Conservation (phyloP, 371 early-diverging fungal genomes). For the Saksenaea vasiformis region DNA sequence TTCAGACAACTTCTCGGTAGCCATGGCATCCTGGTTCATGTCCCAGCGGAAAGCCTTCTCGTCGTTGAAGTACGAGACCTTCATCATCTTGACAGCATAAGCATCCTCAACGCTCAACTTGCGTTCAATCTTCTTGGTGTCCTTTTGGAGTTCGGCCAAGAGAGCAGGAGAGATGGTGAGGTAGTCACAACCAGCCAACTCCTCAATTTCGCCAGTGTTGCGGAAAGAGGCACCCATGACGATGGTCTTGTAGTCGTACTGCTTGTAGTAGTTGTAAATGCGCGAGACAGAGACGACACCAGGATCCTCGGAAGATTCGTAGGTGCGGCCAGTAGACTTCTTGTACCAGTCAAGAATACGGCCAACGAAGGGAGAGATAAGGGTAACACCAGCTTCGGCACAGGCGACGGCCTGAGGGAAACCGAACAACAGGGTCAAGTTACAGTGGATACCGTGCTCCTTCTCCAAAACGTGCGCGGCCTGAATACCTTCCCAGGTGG, state of each 20-base stretch:
- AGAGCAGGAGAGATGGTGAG: slow-evolving; percentile 94
- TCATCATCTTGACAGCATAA: slow-evolving; percentile 36
- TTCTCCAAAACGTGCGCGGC: slow-evolving; percentile 93
- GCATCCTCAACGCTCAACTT: slow-evolving; percentile 75
- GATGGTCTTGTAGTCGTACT: slow-evolving; percentile 94
- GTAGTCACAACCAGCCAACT: slow-evolving; percentile 96
- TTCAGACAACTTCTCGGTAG: slow-evolving; percentile 95
- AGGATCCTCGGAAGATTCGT: slow-evolving; percentile 78
- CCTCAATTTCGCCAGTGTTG: slow-evolving; percentile 93
- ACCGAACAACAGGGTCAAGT: slow-evolving; percentile 95
- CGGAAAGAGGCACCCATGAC: slow-evolving; percentile 99
- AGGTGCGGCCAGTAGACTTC: slow-evolving; percentile 80
- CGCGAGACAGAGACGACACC: slow-evolving; percentile 90
- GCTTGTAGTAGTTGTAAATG: slow-evolving; percentile 99
- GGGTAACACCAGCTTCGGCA: slow-evolving; percentile 95
- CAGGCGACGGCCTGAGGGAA: slow-evolving; percentile 96
- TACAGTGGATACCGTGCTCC: slow-evolving; percentile 94
- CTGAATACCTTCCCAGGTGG: slow-evolving; percentile 98
- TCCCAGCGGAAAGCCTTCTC: slow-evolving; percentile 95
- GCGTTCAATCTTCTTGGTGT: slow-evolving; percentile 62
- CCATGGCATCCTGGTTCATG: slow-evolving; percentile 97
- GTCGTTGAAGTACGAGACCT: slow-evolving; percentile 71
- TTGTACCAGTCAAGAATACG: slow-evolving; percentile 99
- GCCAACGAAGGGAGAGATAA: slow-evolving; percentile 98
- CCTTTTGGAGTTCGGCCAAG: slow-evolving; percentile 75